Base-by-base conservation (phyloP, 2,329 filamentous ascomycete genomes). In the Botryotinia calthae region DNA sequence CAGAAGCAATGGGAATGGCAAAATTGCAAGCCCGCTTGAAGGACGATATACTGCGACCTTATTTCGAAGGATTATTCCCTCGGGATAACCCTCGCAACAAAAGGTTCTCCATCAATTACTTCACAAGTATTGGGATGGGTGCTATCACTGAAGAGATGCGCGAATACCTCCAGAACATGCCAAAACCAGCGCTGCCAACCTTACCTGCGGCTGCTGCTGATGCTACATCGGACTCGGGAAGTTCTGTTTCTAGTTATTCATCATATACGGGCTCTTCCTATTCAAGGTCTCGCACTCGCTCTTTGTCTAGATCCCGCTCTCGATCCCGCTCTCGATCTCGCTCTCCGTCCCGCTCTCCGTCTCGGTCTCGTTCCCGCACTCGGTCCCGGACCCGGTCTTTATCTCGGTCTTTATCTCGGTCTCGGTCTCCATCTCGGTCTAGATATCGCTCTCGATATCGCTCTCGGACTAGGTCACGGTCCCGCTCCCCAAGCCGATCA, bases 91-190 rank as follows among this genome's bases (percentile, higher is more conserved):
- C 94, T 37, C 91, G 93, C 80, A 96, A 98, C 82, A 94, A 95
- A 56, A 90, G 95, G 71, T 99, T 99, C 86, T 93, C 95, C 68
- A 97, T 99, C 90, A 99, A 99, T 84, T 99, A 98, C 86, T 98
- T 99, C 82, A 99, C 96, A 16, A 96, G 94, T 79, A 97, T 99
- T 79, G 94, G 95, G 73, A 97, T 99, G 93, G 96, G 96, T 81
- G 90, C 89, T 37, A 87, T 99, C 75, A 99, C 96, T 2, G 96
- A 99, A 81, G 93, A 94, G 77, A 97, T 98, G 94, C 91, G 96
- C 82, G 93, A 97, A 79, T 90, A 91, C 80, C 87, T 99, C 72
- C 92, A 95, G 81, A 97, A 94, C 80, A 89, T 97, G 82, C 95
- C 95, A 20, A 96, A 97, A 81, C 94, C 95, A 4, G 87, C 92